These are phyloP conservation scores for Aspergillus bombycis DNA, from an alignment of 2,329 filamentous ascomycete genomes.

Conservation along the genomic window DNA sequence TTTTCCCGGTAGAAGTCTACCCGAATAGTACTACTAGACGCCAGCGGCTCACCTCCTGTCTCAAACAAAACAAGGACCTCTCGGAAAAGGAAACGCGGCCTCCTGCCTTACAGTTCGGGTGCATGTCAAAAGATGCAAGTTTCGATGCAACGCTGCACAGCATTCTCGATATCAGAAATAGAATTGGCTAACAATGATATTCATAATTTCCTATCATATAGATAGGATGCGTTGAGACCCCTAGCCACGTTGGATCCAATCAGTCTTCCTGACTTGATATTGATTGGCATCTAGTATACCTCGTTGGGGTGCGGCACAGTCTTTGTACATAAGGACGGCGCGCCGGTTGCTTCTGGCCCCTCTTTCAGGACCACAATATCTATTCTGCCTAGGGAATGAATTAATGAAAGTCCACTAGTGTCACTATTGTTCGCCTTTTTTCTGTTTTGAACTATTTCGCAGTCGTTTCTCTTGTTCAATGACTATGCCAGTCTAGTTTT, in stretches of 20 bases:
- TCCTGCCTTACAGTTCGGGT: conserved; percentile 1
- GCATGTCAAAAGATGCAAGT: background rate
- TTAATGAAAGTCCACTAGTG: conserved; percentile 1
- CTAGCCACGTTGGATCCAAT: background rate
- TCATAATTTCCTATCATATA: background rate
- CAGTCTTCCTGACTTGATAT: background rate
- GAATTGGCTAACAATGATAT: conserved; percentile 8
- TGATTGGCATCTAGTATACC: conserved; percentile 10
- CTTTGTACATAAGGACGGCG: conserved; percentile 15
- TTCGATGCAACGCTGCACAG: conserved; percentile 2
- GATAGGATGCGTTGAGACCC: background rate
- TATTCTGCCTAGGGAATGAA: background rate
- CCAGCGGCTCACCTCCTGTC: background rate
- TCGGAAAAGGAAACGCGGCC: background rate
- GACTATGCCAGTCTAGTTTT: background rate
- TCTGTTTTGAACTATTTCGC: background rate
- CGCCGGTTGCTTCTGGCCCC: background rate
- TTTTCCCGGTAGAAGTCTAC: background rate
- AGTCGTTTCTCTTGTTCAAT: background rate
- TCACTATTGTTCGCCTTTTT: conserved; percentile 1
- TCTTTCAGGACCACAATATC: background rate
- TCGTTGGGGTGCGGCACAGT: conserved; percentile 21
- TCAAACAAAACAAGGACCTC: background rate
- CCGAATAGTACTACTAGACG: background rate
- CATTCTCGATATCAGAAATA: conserved; percentile 2